These are phyloP conservation scores for Parastagonospora avenae DNA, from an alignment of 2,329 filamentous ascomycete species.

Conservation along the genomic window DNA sequence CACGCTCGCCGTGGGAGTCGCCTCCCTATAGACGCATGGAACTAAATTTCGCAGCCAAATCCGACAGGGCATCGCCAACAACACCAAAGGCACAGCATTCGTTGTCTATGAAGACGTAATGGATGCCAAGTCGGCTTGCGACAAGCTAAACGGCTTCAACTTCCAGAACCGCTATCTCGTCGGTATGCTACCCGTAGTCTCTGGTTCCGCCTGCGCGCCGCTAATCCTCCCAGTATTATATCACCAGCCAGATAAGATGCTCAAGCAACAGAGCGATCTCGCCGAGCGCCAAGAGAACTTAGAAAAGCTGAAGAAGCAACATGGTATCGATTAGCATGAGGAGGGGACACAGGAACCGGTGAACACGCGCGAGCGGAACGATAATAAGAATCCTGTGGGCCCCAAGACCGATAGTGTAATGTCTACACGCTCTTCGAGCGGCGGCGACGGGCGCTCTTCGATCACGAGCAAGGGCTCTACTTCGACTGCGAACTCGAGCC, in stretches of 20 bases:
- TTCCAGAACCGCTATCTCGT: slow-evolving; percentile 99
- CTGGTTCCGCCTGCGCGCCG: neutral
- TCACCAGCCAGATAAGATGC: slow-evolving; percentile 78
- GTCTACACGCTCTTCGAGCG: slow-evolving; percentile 33
- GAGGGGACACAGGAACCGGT: slow-evolving; percentile 55
- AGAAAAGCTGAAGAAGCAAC: slow-evolving; percentile 96
- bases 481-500: slow-evolving; percentile 28
- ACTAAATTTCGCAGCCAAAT: slow-evolving; percentile 74
- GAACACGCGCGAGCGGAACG: slow-evolving; percentile 37
- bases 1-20: slow-evolving; percentile 12
- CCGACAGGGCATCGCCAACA: slow-evolving; percentile 94
- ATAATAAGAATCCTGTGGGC: slow-evolving; percentile 43
- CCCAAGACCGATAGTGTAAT: slow-evolving; percentile 39
- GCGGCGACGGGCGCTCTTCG: slow-evolving; percentile 25
- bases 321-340: slow-evolving; percentile 87
- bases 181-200: slow-evolving; percentile 62
- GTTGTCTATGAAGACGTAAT: slow-evolving; percentile 99
- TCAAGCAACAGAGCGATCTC: slow-evolving; percentile 89
- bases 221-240: slow-evolving; percentile 63
- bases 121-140: slow-evolving; percentile 98
- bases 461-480: slow-evolving; percentile 30
- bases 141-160: slow-evolving; percentile 99
- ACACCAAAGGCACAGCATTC: slow-evolving; percentile 97
- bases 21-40: neutral
- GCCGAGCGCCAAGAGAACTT: slow-evolving; percentile 93